Evolutionary conservation across 176 grass and related monocot genomes (phyloP), one percentile per base, ranked within the genome.

Genomic region (Alopecurus myosuroides): DNA sequence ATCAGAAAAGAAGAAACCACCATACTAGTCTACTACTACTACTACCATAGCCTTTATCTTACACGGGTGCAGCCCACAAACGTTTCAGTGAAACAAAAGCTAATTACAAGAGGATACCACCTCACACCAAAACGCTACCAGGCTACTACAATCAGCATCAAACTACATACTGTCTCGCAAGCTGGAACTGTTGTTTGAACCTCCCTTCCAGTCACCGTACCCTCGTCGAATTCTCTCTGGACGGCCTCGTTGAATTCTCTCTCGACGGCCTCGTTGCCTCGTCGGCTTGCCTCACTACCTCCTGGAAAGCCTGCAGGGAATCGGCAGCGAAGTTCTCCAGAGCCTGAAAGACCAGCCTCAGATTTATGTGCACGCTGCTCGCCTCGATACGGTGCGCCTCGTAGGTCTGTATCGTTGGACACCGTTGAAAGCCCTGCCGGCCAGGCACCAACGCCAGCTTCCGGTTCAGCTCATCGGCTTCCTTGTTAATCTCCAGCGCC

Each of bases 271-370:
- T 74, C 4, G 81, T 65, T 29, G 37, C 29, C 26, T 65, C 85
- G 73, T 89, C 91, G 29, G 74, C 91, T 70, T 35, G 74, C 34
- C 57, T 84, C 13, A 46, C 36, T 76, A 90, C 73, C 48, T 94
- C 92, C 64, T 87, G 92, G 48, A 94, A 97, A 72, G 81, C 92
- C 81, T 90, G 40, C 31, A 92, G 66, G 3, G 89, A 92, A 75
- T 2, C 85, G 58, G 87, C 51, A 6, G 88, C 75, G 44, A 97
- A 97, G 33, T 50, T 82, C 76, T 88, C 81, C 20, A 94, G 73
- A 34, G 91, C 82, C 48, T 94, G 82, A 66, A 97, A 30, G 11
- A 92, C 71, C 28, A 86, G 77, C 61, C 84, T 88, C 63, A 99
- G 57, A 74, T 89, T 86, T 26, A 70, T 65, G 9, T 95, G 85